phyloP scores from a whole-genome alignment of 352 stramenopile species.

The Phytophthora ramorum region DNA sequence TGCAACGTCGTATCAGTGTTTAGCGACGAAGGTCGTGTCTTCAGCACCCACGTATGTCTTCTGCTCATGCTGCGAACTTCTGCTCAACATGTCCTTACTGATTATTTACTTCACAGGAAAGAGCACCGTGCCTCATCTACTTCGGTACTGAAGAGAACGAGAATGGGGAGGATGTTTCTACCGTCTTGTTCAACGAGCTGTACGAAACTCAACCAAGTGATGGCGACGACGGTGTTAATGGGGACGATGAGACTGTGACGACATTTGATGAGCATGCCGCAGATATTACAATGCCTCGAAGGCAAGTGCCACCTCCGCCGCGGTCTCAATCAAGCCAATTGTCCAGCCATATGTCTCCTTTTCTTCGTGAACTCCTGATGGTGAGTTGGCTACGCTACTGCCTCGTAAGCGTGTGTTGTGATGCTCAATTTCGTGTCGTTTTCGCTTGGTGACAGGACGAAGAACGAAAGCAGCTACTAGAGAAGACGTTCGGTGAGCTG shows the following conservation, averaged over 20 bases:
- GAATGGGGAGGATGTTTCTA: constrained; percentile 61
- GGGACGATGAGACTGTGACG: constrained; percentile 19
- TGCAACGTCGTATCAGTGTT: constrained; percentile 69
- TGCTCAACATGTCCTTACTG: neutral
- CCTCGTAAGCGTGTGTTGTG: neutral
- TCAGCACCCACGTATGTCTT: constrained; percentile 73
- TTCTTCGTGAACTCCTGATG: constrained; percentile 35
- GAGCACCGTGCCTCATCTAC: constrained; percentile 76
- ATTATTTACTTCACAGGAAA: constrained; percentile 50
- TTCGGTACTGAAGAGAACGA: constrained; percentile 69
- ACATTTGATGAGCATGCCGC: constrained; percentile 32
- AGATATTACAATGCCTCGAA: constrained; percentile 17
- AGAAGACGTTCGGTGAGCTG: constrained; percentile 78
- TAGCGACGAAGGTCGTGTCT: constrained; percentile 72
- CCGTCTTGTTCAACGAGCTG: constrained; percentile 66
- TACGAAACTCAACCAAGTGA: constrained; percentile 46
- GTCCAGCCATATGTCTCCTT: constrained; percentile 22
- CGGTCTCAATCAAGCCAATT: constrained; percentile 10
- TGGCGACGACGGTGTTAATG: constrained; percentile 15
- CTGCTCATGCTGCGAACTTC: neutral
- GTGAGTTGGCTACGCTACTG: constrained; percentile 15
- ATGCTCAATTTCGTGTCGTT: neutral
- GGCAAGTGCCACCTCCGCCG: constrained; percentile 11
- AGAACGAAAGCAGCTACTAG: constrained; percentile 53
- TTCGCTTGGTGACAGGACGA: constrained; percentile 25